phyloP scores from a whole-genome alignment of 371 early-diverging fungal species.

The Lichtheimia ramosa region DNA sequence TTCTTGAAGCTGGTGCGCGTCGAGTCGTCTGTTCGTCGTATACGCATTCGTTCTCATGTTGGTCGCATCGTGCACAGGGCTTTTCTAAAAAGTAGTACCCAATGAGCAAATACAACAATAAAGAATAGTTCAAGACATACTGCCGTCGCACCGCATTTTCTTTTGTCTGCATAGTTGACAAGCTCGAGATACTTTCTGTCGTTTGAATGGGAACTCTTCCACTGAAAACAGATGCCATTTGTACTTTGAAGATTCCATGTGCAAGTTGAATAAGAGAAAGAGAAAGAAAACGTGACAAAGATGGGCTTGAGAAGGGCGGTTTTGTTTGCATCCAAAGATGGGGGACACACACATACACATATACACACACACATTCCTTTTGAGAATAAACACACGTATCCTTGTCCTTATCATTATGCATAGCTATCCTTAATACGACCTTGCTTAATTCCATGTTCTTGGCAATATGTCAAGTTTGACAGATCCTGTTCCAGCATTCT shows the following conservation, averaged over 20 bases:
- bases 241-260: conserved; percentile 11
- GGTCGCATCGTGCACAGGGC: conserved; percentile 21
- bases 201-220: conserved; percentile 29
- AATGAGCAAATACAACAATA: neutral
- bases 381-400: no score
- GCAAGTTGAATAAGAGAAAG: neutral
- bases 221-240: conserved; percentile 30
- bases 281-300: conserved; percentile 6
- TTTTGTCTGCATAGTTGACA: conserved; percentile 26
- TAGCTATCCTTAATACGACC: no score
- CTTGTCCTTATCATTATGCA: no score
- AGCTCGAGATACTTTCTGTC: conserved; percentile 25
- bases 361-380: no score
- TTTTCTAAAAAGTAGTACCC: conserved; percentile 2
- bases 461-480: no score
- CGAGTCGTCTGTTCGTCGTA: conserved; percentile 8
- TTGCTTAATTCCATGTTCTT: no score
- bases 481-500: no score
- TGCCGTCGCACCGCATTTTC: conserved; percentile 32
- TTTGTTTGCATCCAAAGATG: conserved; percentile 6
- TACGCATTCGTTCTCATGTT: conserved; percentile 3
- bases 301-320: neutral
- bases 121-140: conserved; percentile 12
- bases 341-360: no score
- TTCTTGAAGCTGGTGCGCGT: conserved; percentile 3